phyloP scores from a whole-genome alignment of 75 land plant species.

The Selaginella moellendorffii region DNA sequence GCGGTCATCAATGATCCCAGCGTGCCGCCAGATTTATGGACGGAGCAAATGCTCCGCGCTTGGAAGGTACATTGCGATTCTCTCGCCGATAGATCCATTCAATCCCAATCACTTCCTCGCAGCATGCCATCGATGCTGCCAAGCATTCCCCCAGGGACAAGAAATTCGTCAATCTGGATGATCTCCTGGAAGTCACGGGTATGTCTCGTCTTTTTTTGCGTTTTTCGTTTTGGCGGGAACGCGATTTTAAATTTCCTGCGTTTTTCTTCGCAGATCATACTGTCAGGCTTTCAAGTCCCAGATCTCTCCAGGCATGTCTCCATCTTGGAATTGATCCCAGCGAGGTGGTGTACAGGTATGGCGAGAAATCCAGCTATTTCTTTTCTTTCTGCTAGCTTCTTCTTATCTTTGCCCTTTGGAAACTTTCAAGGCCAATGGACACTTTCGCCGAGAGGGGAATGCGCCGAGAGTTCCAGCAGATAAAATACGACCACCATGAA shows the following conservation, averaged over 20 bases:
- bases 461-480: conserved; percentile 2
- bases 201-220: background rate
- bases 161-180: conserved; percentile 10
- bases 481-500: conserved; percentile 16
- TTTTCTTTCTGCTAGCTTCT: conserved; percentile 7
- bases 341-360: conserved; percentile 16
- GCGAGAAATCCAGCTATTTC: too few species aligned
- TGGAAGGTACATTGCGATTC: conserved; percentile 14
- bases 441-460: conserved; percentile 12
- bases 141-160: background rate
- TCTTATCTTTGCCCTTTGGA: background rate
- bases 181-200: background rate
- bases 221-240: background rate
- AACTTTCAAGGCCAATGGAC: conserved; percentile 11
- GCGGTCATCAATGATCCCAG: background rate
- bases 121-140: background rate
- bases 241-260: background rate
- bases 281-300: conserved; percentile 12
- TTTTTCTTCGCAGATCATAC: conserved; percentile 5
- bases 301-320: conserved; percentile 19
- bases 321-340: conserved; percentile 17
- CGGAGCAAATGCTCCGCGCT: conserved; percentile 14
- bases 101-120: background rate
- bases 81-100: background rate
- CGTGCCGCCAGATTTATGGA: conserved; percentile 15